Base-by-base conservation (phyloP, 257 asterid genomes). In the Mentha longifolia region DNA sequence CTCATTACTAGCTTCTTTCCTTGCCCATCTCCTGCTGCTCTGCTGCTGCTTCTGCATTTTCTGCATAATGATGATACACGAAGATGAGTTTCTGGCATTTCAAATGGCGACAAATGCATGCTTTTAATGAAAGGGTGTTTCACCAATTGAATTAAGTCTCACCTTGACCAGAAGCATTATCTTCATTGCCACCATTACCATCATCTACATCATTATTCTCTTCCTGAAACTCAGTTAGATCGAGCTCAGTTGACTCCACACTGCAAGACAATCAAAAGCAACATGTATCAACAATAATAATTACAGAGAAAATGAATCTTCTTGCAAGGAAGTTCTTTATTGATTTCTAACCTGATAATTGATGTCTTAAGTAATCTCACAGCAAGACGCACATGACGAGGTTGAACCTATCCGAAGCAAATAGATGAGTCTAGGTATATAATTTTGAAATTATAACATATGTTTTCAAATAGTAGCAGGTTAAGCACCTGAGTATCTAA, bases 201-300 rank as follows among this genome's bases (percentile, higher is more conserved):
- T 73, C 83, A 65, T 80, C 81, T 54, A 12, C 83, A 47, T 76
- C 74, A 33, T 74, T 78, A 74, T 79, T 72, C 78, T 81, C 97
- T 60, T 88, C 92, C 74, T 92, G 95, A 82, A 95, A 95, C 85
- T 95, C 99, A 22, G 98, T 92, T 35, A 95, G 80, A 81, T 89
- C 99, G 71, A 95, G 93, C 74, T 88, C 99, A 76, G 91, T 87
- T 9, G 98, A 95, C 83, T 95, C 99, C 75, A 95, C 99, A 70
- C 98, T 95, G 95, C 67, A 82, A 55, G 56, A 47, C 74, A 65
- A 69, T 72, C 35, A 74, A 56, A 52, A 61, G 42, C 41, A 63
- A 74, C 64, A 39, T 55, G 50, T 10, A 13, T 7, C 55, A 42
- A 42, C 5, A 52, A 47, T 14, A 35, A 22, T 70, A 37, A 42